Percentiles rank a stretch among this genome's conserved stretches.
Evolutionary conservation across 2,329 filamentous ascomycete genomes (phyloP).

Genomic region (Fusarium agapanthi): DNA sequence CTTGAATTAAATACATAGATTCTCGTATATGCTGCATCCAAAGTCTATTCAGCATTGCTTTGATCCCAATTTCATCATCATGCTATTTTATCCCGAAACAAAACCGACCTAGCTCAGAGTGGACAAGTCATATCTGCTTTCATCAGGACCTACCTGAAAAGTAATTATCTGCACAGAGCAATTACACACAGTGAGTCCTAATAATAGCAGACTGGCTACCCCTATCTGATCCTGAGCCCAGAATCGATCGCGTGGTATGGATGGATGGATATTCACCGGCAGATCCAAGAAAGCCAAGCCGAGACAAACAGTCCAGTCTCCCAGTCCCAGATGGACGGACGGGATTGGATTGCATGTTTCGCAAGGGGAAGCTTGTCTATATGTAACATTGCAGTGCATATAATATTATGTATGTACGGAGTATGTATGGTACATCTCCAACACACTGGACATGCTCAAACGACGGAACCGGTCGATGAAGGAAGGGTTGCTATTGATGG

Average conservation of each 20-base stretch:
- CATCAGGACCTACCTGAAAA: background rate
- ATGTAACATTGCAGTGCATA: constrained; percentile 3
- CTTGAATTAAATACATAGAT: background rate
- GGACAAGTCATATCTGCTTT: background rate
- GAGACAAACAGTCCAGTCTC: background rate
- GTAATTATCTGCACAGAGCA: constrained; percentile 1
- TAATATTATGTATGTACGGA: background rate
- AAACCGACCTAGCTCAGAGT: background rate
- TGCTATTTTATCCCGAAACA: constrained; percentile 2
- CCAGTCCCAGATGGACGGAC: background rate
- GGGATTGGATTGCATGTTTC: constrained; percentile 16
- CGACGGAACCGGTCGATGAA: background rate
- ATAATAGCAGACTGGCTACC: background rate
- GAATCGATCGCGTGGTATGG: constrained; percentile 19
- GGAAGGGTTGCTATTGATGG: constrained; percentile 5
- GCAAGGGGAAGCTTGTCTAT: constrained; percentile 2
- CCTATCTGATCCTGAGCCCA: constrained; percentile 8
- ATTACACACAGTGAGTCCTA: background rate
- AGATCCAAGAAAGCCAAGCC: constrained; percentile 20
- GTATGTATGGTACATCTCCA: background rate
- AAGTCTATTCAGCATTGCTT: background rate
- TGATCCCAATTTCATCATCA: constrained; percentile 1
- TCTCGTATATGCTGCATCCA: background rate
- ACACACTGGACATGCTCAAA: background rate
- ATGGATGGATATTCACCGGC: constrained; percentile 6